phyloP scores from a whole-genome alignment of 768 basidiomycete genomes.

The Suillus variegatus region DNA sequence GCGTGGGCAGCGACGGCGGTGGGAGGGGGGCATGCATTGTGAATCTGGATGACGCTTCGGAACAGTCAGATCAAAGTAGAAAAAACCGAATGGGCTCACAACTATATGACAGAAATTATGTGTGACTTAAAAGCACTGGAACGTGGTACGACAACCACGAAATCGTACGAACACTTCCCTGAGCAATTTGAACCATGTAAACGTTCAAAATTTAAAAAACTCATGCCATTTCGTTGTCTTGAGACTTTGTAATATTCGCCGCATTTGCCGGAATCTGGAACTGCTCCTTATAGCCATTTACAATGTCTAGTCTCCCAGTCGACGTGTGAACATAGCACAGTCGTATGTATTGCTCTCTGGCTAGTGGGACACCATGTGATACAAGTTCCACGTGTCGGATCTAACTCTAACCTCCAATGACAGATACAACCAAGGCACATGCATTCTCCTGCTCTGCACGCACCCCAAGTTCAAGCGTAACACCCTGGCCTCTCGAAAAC shows the following conservation, averaged over 20 bases:
- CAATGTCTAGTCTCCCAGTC: not conserved
- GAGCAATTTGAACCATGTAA: slow-evolving; percentile 8
- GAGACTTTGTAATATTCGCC: slow-evolving; percentile 9
- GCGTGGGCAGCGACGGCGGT: slow-evolving; percentile 70
- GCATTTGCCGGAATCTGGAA: not conserved
- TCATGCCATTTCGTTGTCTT: slow-evolving; percentile 9
- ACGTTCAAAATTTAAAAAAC: not conserved
- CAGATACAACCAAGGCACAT: slow-evolving; percentile 85
- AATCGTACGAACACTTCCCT: slow-evolving; percentile 12
- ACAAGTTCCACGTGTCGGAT: not conserved
- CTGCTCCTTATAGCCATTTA: slow-evolving; percentile 8
- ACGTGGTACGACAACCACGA: slow-evolving; percentile 7
- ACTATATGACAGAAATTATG: slow-evolving; percentile 7
- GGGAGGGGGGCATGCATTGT: slow-evolving; percentile 34
- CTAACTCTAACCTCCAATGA: slow-evolving; percentile 66
- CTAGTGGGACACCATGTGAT: slow-evolving; percentile 18
- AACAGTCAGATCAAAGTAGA: slow-evolving; percentile 1
- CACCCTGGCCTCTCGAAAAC: slow-evolving; percentile 84
- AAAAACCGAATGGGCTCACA: not conserved
- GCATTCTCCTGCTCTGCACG: slow-evolving; percentile 89
- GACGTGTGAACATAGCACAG: slow-evolving; percentile 8
- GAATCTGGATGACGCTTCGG: slow-evolving; percentile 11
- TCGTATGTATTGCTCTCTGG: slow-evolving; percentile 1
- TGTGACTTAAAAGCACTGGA: slow-evolving; percentile 7
- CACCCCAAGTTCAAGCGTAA: slow-evolving; percentile 88